A percentile compares a stretch with the other conserved stretches of the same genome.
Conservation (phyloP, 169 alveolate genomes). For the Perkinsus chesapeaki region DNA sequence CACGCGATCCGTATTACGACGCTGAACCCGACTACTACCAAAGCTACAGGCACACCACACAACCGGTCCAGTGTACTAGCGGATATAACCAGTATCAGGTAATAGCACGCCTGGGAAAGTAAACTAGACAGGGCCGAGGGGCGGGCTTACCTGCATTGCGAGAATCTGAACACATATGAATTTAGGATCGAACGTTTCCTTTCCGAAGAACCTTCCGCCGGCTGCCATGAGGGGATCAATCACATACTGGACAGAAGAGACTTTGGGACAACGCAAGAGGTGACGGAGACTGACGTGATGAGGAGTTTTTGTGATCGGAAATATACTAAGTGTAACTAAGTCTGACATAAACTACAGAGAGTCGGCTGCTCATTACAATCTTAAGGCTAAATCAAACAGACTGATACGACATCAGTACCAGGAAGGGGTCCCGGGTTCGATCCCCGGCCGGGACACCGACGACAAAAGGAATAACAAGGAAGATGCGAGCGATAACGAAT, state of each 20-base stretch:
- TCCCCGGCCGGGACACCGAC: neutral
- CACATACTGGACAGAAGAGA: neutral
- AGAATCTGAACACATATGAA: constrained; percentile 14
- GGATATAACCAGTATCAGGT: neutral
- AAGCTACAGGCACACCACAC: constrained; percentile 5
- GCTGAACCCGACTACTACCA: neutral
- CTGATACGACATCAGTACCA: neutral
- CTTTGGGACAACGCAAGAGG: no score
- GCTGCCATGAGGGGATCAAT: neutral
- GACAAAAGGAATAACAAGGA: neutral
- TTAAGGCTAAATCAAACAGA: neutral
- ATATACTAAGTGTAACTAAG: neutral
- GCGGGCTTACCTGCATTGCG: neutral
- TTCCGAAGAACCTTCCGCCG: constrained; percentile 19
- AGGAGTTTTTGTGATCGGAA: neutral
- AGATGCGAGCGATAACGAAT: neutral
- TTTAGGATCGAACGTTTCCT: constrained; percentile 18
- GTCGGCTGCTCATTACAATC: neutral
- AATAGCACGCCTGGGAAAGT: neutral
- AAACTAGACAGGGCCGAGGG: neutral
- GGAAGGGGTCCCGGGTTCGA: neutral
- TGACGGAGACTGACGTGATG: neutral
- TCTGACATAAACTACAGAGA: neutral
- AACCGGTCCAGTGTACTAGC: neutral
- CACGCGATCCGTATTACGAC: neutral